Conservation (phyloP, 1,139 yeast species). For the Protomyces arabidopsidicola region DNA sequence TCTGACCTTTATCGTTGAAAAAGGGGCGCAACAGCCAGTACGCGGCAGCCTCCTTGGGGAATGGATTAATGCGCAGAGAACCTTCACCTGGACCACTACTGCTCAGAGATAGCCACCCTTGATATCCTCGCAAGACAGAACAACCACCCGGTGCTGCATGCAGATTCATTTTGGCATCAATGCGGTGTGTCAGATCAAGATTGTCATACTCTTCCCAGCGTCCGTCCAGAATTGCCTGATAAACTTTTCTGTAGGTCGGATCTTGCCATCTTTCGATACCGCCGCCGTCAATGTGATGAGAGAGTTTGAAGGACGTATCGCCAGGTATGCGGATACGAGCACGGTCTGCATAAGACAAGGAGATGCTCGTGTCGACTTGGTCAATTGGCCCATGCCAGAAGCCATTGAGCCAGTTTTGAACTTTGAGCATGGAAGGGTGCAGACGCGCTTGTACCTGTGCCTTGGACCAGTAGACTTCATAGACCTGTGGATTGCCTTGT, state of each 20-base stretch:
- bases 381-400: constrained; percentile 42
- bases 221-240: constrained; percentile 45
- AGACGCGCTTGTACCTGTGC: constrained; percentile 46
- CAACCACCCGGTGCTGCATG: constrained; percentile 44
- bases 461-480: constrained; percentile 46
- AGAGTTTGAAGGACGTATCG: constrained; percentile 39
- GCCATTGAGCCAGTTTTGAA: constrained; percentile 40
- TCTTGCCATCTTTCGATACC: constrained; percentile 51
- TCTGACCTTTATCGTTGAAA: constrained; percentile 36
- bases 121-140: constrained; percentile 43
- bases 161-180: constrained; percentile 42
- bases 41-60: constrained; percentile 43
- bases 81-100: constrained; percentile 46
- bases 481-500: constrained; percentile 39
- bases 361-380: constrained; percentile 39
- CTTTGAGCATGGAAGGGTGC: constrained; percentile 42
- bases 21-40: constrained; percentile 48
- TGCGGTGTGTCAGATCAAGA: constrained; percentile 43
- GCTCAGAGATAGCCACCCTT: constrained; percentile 50
- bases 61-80: constrained; percentile 46
- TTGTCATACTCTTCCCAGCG: constrained; percentile 50
- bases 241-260: constrained; percentile 43
- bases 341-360: constrained; percentile 54
- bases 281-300: constrained; percentile 49
- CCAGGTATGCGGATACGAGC: constrained; percentile 50